Evolutionary conservation across 2,329 filamentous ascomycete genomes (phyloP).

Genomic region (Grosmannia serpens): DNA sequence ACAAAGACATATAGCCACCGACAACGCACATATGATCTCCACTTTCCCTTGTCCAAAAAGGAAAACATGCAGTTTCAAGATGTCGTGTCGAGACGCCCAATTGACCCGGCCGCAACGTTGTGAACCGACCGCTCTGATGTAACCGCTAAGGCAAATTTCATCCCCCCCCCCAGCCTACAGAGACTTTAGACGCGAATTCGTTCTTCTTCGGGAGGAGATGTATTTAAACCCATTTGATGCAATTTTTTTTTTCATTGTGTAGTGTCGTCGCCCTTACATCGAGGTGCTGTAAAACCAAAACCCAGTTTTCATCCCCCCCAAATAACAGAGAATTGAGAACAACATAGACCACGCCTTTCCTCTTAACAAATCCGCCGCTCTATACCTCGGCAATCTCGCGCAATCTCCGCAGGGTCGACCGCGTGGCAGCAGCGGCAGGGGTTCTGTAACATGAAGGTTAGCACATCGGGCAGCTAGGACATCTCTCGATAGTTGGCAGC

Average conservation of each 20-base stretch:
- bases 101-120: not conserved
- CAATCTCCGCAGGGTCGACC: constrained; percentile 93
- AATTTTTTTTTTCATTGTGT: not conserved
- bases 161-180: not conserved
- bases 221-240: not conserved
- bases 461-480: no score
- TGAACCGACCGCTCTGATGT: not conserved
- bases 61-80: not conserved
- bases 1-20: not conserved
- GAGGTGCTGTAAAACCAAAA: constrained; percentile 1
- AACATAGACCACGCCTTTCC: not conserved
- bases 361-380: constrained; percentile 14
- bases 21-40: not conserved
- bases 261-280: not conserved
- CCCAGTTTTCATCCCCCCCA: not conserved
- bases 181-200: not conserved
- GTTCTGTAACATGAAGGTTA: constrained; percentile 42
- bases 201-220: not conserved
- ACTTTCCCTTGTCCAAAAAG: not conserved
- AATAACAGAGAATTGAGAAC: not conserved
- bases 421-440: constrained; percentile 83
- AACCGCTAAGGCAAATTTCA: not conserved
- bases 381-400: constrained; percentile 96
- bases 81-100: not conserved
- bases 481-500: not conserved